These are phyloP conservation scores for Saccharomycopsis oosterbeekiorum DNA, from an alignment of 805 yeast species.

Conservation along the genomic window DNA sequence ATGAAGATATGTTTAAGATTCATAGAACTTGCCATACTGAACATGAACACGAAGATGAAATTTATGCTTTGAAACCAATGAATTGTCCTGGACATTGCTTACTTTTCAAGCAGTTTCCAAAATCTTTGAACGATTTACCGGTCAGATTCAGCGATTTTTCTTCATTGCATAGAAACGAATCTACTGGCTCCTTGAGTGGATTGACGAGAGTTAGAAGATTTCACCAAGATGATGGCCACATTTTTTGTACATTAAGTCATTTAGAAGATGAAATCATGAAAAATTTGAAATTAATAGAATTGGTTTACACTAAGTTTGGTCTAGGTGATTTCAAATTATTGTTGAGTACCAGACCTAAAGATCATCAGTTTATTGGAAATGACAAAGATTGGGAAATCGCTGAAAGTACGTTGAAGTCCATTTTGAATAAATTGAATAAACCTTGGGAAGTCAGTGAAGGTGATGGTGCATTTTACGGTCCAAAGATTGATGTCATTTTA, in stretches of 20 bases:
- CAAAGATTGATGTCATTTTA: conserved; percentile 82
- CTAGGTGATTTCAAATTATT: conserved; percentile 48
- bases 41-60: conserved; percentile 26
- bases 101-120: conserved; percentile 61
- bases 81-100: conserved; percentile 94
- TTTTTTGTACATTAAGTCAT: conserved; percentile 77
- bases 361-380: conserved; percentile 61
- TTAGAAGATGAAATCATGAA: conserved; percentile 62
- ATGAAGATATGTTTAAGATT: conserved; percentile 89
- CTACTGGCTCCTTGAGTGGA: conserved; percentile 89
- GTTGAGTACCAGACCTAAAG: conserved; percentile 78
- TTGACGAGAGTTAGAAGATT: conserved; percentile 87
- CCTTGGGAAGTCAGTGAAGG: conserved; percentile 71
- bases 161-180: conserved; percentile 87
- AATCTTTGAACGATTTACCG: conserved; percentile 82
- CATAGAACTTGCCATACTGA: conserved; percentile 33
- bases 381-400: conserved; percentile 75
- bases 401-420: conserved; percentile 52
- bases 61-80: conserved; percentile 88
- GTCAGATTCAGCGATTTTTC: conserved; percentile 81
- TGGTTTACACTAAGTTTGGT: conserved; percentile 64
- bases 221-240: conserved; percentile 98
- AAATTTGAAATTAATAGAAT: conserved; percentile 63
- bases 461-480: conserved; percentile 97
- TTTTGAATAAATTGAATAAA: conserved; percentile 44